Evolutionary conservation across 2,329 filamentous ascomycete genomes (phyloP).

Genomic region (Tolypocladium nubicola): DNA sequence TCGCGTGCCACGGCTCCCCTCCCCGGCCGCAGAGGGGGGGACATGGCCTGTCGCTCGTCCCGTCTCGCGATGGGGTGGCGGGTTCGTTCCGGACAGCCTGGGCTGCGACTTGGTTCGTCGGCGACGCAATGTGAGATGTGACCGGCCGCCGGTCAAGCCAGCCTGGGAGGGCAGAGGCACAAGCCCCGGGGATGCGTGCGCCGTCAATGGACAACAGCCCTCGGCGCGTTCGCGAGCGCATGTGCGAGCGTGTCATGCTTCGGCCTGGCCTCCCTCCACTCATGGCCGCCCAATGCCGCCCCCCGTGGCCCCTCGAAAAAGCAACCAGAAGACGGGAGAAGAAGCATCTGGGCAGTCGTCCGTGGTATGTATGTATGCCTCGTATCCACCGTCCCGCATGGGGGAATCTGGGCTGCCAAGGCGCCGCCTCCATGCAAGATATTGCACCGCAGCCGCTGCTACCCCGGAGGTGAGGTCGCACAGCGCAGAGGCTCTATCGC

Average conservation of each 20-base stretch:
- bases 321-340: neutral
- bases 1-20: neutral
- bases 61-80: neutral
- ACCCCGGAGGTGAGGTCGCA: neutral
- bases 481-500: neutral
- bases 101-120: neutral
- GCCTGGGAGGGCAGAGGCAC: neutral
- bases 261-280: neutral
- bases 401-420: neutral
- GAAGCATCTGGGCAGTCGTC: neutral
- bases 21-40: neutral
- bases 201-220: too few species aligned
- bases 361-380: too few species aligned
- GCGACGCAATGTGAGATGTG: neutral
- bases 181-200: neutral
- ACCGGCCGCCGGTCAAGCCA: neutral
- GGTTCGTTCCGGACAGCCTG: neutral
- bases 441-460: neutral
- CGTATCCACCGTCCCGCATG: neutral
- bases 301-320: neutral
- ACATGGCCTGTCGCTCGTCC: neutral
- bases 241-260: too few species aligned
- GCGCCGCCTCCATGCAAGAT: neutral
- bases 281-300: too few species aligned
- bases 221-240: too few species aligned